A percentile compares a stretch with the other conserved stretches of the same genome.
phyloP scores from a whole-genome alignment of 176 grass and related monocot species.

The Chloris gayana region DNA sequence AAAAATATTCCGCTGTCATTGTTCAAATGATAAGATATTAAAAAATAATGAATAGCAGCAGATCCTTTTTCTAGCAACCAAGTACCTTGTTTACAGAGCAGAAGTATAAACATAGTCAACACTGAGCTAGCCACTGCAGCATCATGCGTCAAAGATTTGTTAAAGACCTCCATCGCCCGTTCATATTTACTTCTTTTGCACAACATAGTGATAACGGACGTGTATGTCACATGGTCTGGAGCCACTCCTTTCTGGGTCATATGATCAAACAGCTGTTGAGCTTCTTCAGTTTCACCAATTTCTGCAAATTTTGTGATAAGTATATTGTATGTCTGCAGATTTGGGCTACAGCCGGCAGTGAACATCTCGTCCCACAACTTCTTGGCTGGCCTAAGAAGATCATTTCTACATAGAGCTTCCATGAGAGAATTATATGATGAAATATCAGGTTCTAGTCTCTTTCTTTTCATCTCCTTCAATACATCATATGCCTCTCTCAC shows the following conservation, averaged over 20 bases:
- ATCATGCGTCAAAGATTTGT: conserved; percentile 66
- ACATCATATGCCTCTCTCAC: conserved; percentile 91
- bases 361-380: conserved; percentile 99
- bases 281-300: conserved; percentile 63
- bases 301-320: conserved; percentile 77
- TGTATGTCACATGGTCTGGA: conserved; percentile 67
- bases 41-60: neutral
- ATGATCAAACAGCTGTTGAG: conserved; percentile 66
- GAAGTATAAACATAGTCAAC: conserved; percentile 49
- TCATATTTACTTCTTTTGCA: conserved; percentile 69
- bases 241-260: conserved; percentile 73
- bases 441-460: conserved; percentile 63
- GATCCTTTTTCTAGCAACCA: neutral
- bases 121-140: conserved; percentile 51
- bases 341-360: conserved; percentile 61
- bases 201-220: conserved; percentile 61
- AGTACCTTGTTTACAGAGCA: conserved; percentile 81
- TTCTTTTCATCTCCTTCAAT: conserved; percentile 78
- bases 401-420: conserved; percentile 70
- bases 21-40: conserved; percentile 11
- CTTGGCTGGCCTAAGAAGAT: conserved; percentile 83
- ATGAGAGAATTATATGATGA: conserved; percentile 84
- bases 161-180: conserved; percentile 60
- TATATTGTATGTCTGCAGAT: conserved; percentile 92
- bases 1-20: conserved; percentile 16